These are phyloP conservation scores for Candida pseudoglaebosa DNA, from an alignment of 805 yeast genomes.

Conservation along the genomic window DNA sequence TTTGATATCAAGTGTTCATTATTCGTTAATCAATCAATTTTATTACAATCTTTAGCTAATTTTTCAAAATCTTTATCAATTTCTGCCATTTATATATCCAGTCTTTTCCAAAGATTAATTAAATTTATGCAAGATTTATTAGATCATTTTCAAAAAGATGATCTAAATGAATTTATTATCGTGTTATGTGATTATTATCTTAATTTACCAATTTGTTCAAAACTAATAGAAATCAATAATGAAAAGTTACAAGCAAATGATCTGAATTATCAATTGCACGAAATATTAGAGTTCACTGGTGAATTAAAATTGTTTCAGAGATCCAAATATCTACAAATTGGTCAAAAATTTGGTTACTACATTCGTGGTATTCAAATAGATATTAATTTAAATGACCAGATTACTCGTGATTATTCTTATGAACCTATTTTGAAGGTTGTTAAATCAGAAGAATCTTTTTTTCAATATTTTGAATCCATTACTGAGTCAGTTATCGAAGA, in stretches of 20 bases:
- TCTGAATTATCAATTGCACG: slow-evolving; percentile 13
- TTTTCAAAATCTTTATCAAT: slow-evolving; percentile 37
- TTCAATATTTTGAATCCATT: slow-evolving; percentile 38
- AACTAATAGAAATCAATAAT: slow-evolving; percentile 21
- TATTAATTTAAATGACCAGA: slow-evolving; percentile 13
- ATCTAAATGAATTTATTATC: slow-evolving; percentile 37
- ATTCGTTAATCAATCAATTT: slow-evolving; percentile 32
- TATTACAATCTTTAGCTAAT: slow-evolving; percentile 35
- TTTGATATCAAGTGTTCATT: slow-evolving; percentile 27
- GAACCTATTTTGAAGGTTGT: not conserved
- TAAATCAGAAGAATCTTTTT: slow-evolving; percentile 16
- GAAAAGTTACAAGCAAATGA: slow-evolving; percentile 13
- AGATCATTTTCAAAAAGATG: slow-evolving; percentile 13
- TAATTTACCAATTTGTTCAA: slow-evolving; percentile 18
- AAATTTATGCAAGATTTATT: slow-evolving; percentile 40
- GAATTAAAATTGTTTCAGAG: slow-evolving; percentile 48
- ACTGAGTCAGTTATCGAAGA: slow-evolving; percentile 56
- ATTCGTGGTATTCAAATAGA: slow-evolving; percentile 21
- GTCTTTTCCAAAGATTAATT: slow-evolving; percentile 32
- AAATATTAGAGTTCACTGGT: slow-evolving; percentile 40
- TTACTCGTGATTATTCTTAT: not conserved
- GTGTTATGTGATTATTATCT: slow-evolving; percentile 40
- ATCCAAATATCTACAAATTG: slow-evolving; percentile 32
- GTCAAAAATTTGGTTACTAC: slow-evolving; percentile 15
- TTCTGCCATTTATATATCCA: slow-evolving; percentile 38